Base-by-base conservation (phyloP, 225 moss, liverwort and hornwort genomes). In the Lunularia cruciata region DNA sequence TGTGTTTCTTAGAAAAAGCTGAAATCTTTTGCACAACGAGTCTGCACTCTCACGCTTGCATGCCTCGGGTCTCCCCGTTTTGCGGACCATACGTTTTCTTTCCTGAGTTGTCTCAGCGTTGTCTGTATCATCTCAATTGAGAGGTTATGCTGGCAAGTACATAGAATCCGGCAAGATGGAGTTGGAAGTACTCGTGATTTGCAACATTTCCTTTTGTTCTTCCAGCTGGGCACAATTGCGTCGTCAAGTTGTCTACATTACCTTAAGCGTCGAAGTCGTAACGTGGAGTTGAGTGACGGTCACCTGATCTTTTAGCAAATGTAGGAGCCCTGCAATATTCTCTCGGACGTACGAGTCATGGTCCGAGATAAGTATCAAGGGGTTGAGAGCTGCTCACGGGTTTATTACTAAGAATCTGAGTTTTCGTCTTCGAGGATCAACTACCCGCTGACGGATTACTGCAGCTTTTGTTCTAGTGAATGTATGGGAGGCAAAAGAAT, bases 1-100 rank as follows among this genome's bases (percentile, higher is more conserved):
- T n/a, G 39, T 42, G 43, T 43, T 4, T 60, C 47, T n/a, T 47
- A 46, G 38, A 65, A 46, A 65, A 65, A 65, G 46, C 28, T 65
- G 28, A 65, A 31, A 12, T 33, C 47, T 46, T 47, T 37, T 25
- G 51, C 47, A 25, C n/a, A 10, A 6, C 2, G 18, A 2, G 30
- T 47, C 30, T 11, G 5, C 63, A 26, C 43, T 3, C 9, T 13
- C 42, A 31, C 30, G 32, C 46, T 33, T n/a, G 30, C 12, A 7
- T 26, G n/a, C 45, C 15, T 65, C 27, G 30, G 45, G 7, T 1
- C 11, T 65, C 6, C 19, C 8, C 6, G 8, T 47, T n/a, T 4
- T 1, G 32, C 57, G 57, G 7, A 7, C 43, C 43, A 43, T 7
- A 15, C 9, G 57, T 57, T 46, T 47, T 64, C 19, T 65, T 3